Evolutionary conservation across 192 early-diverging fungal species (phyloP).

Genomic region (Gamsiella multidivaricata): DNA sequence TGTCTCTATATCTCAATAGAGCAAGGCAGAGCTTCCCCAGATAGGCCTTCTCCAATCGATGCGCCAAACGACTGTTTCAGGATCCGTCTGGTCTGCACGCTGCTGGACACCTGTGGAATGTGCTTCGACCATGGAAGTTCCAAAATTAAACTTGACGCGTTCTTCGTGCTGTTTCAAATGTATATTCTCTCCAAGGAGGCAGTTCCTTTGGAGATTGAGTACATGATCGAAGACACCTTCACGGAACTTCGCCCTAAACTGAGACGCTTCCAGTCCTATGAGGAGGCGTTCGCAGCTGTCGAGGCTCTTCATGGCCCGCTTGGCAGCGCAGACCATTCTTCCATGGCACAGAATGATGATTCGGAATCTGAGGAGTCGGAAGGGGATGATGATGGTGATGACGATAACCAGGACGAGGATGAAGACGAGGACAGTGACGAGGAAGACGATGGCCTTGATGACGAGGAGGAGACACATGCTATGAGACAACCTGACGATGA

Average conservation of each 20-base stretch:
- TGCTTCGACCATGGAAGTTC: slow-evolving; percentile 79
- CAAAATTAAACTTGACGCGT: slow-evolving; percentile 76
- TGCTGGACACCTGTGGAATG: slow-evolving; percentile 89
- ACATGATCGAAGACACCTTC: slow-evolving; percentile 83
- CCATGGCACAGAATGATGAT: slow-evolving; percentile 59
- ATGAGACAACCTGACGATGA: slow-evolving; percentile 64
- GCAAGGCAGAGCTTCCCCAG: slow-evolving; percentile 62
- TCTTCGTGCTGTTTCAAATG: slow-evolving; percentile 88
- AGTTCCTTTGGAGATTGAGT: slow-evolving; percentile 90
- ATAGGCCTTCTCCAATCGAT: slow-evolving; percentile 75
- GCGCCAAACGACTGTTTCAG: slow-evolving; percentile 92
- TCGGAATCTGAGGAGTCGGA: slow-evolving; percentile 47
- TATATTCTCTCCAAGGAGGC: slow-evolving; percentile 87
- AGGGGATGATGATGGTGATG: slow-evolving; percentile 56
- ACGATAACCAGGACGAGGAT: slow-evolving; percentile 42
- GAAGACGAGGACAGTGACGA: slow-evolving; percentile 57
- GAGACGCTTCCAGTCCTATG: slow-evolving; percentile 71
- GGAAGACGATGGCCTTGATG: slow-evolving; percentile 65
- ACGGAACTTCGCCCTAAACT: slow-evolving; percentile 77
- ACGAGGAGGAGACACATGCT: slow-evolving; percentile 49
- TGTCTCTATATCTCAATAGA: too few relatives aligned
- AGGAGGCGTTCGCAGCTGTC: slow-evolving; percentile 81
- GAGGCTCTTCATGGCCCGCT: slow-evolving; percentile 64
- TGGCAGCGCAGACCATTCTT: slow-evolving; percentile 51
- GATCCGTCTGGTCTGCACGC: slow-evolving; percentile 83